Conservation (phyloP, 116 monocot species). For the Cymodocea nodosa region DNA sequence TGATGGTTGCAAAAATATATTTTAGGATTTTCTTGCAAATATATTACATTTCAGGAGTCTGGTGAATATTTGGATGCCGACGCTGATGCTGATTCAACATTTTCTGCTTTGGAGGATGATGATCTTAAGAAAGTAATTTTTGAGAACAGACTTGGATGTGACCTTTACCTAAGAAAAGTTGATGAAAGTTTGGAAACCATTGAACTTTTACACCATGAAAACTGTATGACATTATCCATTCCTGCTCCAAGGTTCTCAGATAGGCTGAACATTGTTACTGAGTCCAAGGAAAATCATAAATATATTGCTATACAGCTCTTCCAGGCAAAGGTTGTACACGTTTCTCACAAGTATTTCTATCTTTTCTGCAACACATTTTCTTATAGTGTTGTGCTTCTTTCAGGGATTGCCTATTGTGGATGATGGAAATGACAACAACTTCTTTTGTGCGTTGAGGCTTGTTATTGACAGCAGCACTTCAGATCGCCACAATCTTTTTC, state of each 20-base stretch:
- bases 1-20: too few relatives aligned
- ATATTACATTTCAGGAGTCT: constrained; percentile 36
- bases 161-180: constrained; percentile 54
- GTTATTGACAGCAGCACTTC: constrained; percentile 47
- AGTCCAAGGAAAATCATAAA: constrained; percentile 39
- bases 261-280: constrained; percentile 54
- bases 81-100: constrained; percentile 11
- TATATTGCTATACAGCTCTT: constrained; percentile 77
- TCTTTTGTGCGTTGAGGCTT: constrained; percentile 85
- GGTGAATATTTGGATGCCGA: constrained; percentile 17
- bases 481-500: constrained; percentile 72
- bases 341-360: not conserved
- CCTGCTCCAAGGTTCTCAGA: constrained; percentile 75
- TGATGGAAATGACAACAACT: constrained; percentile 83
- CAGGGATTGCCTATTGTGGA: constrained; percentile 77
- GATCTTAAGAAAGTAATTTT: constrained; percentile 65
- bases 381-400: constrained; percentile 11
- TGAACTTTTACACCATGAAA: constrained; percentile 42
- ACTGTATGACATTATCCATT: constrained; percentile 31
- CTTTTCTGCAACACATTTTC: not conserved
- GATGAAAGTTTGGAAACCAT: constrained; percentile 39
- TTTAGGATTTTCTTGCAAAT: too few relatives aligned
- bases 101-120: constrained; percentile 89
- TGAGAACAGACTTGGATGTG: constrained; percentile 88
- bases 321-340: constrained; percentile 53